A percentile compares a stretch with the other conserved stretches of the same genome.
phyloP scores from a whole-genome alignment of 352 stramenopile genomes.

The Blastocystis sp. region DNA sequence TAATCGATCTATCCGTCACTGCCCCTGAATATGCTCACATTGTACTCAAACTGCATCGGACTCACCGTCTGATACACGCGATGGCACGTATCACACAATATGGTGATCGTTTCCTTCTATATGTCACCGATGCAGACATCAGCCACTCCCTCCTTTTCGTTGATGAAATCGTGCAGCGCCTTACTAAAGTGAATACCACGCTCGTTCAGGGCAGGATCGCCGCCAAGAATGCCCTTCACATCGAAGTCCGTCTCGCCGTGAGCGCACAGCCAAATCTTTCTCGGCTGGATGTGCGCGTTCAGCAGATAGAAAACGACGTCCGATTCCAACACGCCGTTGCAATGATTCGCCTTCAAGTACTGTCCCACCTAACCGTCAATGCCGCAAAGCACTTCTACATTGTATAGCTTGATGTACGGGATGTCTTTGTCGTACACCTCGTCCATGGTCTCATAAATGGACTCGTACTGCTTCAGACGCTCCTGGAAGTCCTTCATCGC shows the following conservation, averaged over 20 bases:
- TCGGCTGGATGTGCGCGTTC: slow-evolving; percentile 88
- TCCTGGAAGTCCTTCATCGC: slow-evolving; percentile 1
- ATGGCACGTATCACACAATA: slow-evolving; percentile 14
- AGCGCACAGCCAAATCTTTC: slow-evolving; percentile 86
- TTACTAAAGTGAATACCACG: slow-evolving; percentile 83
- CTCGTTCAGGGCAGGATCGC: slow-evolving; percentile 79
- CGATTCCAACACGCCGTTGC: slow-evolving; percentile 77
- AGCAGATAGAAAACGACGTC: slow-evolving; percentile 76
- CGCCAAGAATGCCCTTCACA: slow-evolving; percentile 80
- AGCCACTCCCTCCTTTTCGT: slow-evolving; percentile 79
- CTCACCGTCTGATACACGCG: not conserved
- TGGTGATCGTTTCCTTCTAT: not conserved
- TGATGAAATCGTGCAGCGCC: slow-evolving; percentile 84
- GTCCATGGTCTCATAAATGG: slow-evolving; percentile 86
- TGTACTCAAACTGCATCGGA: slow-evolving; percentile 53
- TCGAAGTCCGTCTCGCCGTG: slow-evolving; percentile 83
- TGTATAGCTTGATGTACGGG: slow-evolving; percentile 90
- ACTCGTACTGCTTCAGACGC: slow-evolving; percentile 25
- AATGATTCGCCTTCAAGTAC: slow-evolving; percentile 71
- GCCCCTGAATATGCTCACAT: not conserved
- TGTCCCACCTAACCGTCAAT: slow-evolving; percentile 1
- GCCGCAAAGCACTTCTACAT: slow-evolving; percentile 80
- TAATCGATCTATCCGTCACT: slow-evolving; percentile 76
- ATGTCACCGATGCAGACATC: not conserved
- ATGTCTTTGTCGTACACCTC: slow-evolving; percentile 83